Evolutionary conservation across 1,284 basidiomycete genomes (phyloP).

Genomic region (Anthracocystis panici-leucophaei): DNA sequence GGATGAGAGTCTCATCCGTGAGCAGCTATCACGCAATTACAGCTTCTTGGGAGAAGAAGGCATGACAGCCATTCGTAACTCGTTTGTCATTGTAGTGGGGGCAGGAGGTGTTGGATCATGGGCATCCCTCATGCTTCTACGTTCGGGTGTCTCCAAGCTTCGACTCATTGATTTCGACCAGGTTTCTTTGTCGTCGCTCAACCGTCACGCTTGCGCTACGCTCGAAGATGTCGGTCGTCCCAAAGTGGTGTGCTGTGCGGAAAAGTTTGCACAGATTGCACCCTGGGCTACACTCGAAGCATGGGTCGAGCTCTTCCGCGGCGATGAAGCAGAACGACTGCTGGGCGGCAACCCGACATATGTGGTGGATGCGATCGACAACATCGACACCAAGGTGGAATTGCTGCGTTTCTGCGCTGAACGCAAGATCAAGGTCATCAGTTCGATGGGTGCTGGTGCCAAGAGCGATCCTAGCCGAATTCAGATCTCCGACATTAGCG

Average conservation of each 20-base stretch:
- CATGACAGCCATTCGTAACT: slow-evolving; percentile 82
- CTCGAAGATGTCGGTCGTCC: slow-evolving; percentile 91
- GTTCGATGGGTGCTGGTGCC: slow-evolving; percentile 97
- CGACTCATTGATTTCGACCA: slow-evolving; percentile 69
- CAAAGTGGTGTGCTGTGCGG: slow-evolving; percentile 87
- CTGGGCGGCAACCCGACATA: slow-evolving; percentile 60
- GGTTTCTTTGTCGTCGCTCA: slow-evolving; percentile 74
- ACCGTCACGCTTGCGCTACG: slow-evolving; percentile 85
- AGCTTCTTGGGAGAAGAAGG: slow-evolving; percentile 92
- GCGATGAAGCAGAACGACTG: slow-evolving; percentile 48
- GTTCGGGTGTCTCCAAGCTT: slow-evolving; percentile 62
- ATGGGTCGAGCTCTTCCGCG: slow-evolving; percentile 61
- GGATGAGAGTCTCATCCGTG: slow-evolving; percentile 70
- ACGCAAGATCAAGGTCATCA: slow-evolving; percentile 74
- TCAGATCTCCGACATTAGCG: slow-evolving; percentile 92
- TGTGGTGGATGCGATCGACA: slow-evolving; percentile 79
- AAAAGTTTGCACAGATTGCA: slow-evolving; percentile 78
- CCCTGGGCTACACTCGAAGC: slow-evolving; percentile 76
- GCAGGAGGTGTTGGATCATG: slow-evolving; percentile 97
- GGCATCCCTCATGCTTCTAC: slow-evolving; percentile 85
- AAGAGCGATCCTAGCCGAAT: slow-evolving; percentile 94
- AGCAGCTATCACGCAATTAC: slow-evolving; percentile 90
- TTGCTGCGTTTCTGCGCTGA: slow-evolving; percentile 65
- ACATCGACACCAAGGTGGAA: slow-evolving; percentile 85
- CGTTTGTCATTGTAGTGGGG: slow-evolving; percentile 88